These are phyloP conservation scores for Alternaria alternata DNA, from an alignment of 2,329 filamentous ascomycete genomes.

Conservation along the genomic window DNA sequence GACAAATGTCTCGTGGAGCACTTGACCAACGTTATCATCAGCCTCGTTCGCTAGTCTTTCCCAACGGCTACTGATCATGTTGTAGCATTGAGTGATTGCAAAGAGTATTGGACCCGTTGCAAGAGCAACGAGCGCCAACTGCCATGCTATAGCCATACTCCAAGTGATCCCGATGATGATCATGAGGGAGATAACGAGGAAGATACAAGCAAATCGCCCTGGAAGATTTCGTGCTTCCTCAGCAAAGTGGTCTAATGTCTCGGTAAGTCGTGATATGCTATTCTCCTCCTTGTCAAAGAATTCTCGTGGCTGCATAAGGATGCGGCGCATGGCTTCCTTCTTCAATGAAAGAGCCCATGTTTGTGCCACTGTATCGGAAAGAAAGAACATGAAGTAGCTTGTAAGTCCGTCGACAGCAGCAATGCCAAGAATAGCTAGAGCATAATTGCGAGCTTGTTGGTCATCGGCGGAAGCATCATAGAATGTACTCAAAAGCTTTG, in stretches of 20 bases:
- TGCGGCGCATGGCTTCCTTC: conserved; percentile 69
- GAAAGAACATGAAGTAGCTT: conserved; percentile 72
- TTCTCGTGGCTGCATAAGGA: conserved; percentile 76
- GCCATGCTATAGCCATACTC: conserved; percentile 79
- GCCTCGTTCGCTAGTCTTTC: conserved; percentile 73
- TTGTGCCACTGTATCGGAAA: conserved; percentile 76
- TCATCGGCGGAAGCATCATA: conserved; percentile 63
- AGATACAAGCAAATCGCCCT: conserved; percentile 76
- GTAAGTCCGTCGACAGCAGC: conserved; percentile 71
- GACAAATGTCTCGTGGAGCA: conserved; percentile 77
- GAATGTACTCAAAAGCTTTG: conserved; percentile 75
- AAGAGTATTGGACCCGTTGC: conserved; percentile 73
- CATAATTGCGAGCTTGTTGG: conserved; percentile 68
- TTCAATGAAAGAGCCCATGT: conserved; percentile 79
- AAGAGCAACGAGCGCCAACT: conserved; percentile 79
- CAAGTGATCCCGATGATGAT: conserved; percentile 73
- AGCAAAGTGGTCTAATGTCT: conserved; percentile 79
- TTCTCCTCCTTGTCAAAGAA: conserved; percentile 81
- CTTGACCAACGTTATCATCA: conserved; percentile 65
- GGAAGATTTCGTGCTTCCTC: conserved; percentile 89
- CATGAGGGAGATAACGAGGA: conserved; percentile 73
- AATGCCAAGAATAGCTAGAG: conserved; percentile 72
- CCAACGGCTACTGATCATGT: conserved; percentile 73
- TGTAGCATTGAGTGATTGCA: conserved; percentile 70
- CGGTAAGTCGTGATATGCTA: conserved; percentile 68